Percentiles rank a stretch among this genome's conserved stretches.
phyloP scores from a whole-genome alignment of 2,329 filamentous ascomycete species.

The Dendryphion nanum region DNA sequence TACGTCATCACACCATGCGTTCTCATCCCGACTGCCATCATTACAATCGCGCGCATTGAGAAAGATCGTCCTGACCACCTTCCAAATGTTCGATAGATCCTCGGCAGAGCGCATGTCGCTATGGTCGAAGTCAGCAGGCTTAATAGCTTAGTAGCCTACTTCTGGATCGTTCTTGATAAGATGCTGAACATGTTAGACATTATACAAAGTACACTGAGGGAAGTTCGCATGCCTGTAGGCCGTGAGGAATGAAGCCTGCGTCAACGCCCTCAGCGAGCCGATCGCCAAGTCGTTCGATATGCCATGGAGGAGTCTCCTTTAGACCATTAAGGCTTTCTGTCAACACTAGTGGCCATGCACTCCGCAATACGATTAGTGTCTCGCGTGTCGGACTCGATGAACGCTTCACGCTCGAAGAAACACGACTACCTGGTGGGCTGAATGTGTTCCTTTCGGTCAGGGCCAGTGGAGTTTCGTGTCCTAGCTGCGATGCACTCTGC shows the following conservation, averaged over 20 bases:
- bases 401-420: not conserved
- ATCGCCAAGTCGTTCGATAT: not conserved
- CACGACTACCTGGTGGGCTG: no score
- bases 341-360: not conserved
- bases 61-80: not conserved
- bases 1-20: slow-evolving; percentile 12
- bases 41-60: not conserved
- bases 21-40: slow-evolving; percentile 3
- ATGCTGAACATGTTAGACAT: not conserved
- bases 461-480: no score
- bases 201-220: not conserved
- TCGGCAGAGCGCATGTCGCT: not conserved
- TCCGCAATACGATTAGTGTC: not conserved
- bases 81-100: not conserved
- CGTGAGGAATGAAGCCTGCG: not conserved
- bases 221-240: not conserved
- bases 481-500: no score
- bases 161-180: not conserved
- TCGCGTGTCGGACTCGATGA: not conserved
- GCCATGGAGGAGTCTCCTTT: not conserved
- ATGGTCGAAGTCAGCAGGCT: not conserved
- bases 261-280: not conserved
- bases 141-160: not conserved
- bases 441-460: no score
- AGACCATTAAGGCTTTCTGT: not conserved